Percentiles rank a stretch among this genome's conserved stretches.
Conservation (phyloP, 164 flowering plant genomes). For the Vitis vinifera region DNA sequence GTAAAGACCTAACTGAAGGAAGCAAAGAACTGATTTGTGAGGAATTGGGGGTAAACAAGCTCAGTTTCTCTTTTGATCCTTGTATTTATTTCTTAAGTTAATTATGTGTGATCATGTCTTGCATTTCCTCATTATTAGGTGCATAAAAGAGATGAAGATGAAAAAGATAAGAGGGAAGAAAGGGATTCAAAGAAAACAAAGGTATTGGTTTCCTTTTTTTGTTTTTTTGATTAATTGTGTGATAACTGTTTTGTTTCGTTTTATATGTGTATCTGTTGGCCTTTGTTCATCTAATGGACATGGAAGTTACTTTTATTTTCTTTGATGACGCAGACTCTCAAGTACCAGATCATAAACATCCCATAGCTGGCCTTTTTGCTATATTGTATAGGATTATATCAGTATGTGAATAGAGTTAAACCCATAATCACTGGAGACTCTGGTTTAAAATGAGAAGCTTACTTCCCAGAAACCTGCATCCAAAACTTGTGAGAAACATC, state of each 20-base stretch:
- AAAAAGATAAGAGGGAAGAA: slow-evolving; percentile 21
- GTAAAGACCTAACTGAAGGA: background rate
- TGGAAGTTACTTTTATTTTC: too few species aligned
- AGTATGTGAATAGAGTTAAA: too few species aligned
- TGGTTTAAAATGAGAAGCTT: too few species aligned
- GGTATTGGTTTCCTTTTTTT: slow-evolving; percentile 23
- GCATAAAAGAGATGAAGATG: slow-evolving; percentile 22
- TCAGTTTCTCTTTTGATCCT: background rate
- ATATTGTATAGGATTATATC: too few species aligned
- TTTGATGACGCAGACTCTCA: too few species aligned
- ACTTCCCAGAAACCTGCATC: too few species aligned
- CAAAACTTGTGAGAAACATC: too few species aligned
- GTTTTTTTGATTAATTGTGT: background rate
- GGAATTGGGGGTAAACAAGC: background rate
- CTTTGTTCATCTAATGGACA: background rate
- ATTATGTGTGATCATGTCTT: slow-evolving; percentile 4
- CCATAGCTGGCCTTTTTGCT: too few species aligned
- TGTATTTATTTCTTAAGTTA: background rate
- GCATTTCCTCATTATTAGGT: slow-evolving; percentile 17
- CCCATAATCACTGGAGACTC: too few species aligned
- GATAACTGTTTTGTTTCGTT: background rate
- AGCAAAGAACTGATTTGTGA: slow-evolving; percentile 5
- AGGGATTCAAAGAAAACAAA: slow-evolving; percentile 40
- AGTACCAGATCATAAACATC: too few species aligned
- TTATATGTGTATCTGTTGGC: background rate